Evolutionary conservation across 1,284 basidiomycete genomes (phyloP).

Genomic region (Coniferiporia sulphurascens): DNA sequence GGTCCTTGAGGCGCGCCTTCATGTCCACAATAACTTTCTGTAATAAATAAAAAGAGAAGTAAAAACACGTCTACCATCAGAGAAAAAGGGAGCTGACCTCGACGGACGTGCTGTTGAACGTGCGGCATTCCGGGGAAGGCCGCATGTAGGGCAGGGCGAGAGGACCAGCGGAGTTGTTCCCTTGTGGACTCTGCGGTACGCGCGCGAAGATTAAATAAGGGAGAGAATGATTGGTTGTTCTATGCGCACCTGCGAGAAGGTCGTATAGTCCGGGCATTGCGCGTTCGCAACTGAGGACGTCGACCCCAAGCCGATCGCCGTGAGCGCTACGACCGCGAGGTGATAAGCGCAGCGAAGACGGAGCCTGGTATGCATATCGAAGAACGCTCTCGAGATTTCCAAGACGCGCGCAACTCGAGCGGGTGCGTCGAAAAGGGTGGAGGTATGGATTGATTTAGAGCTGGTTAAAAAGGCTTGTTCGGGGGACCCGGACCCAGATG

Average conservation of each 20-base stretch:
- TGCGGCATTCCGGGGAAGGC: slow-evolving; percentile 59
- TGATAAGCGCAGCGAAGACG: not conserved
- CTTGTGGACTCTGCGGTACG: slow-evolving; percentile 46
- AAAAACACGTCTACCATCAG: not conserved
- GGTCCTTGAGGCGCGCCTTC: slow-evolving; percentile 64
- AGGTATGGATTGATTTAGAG: no score
- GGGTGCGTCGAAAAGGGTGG: no score
- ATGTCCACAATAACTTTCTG: slow-evolving; percentile 67
- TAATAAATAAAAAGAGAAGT: not conserved
- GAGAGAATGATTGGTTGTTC: not conserved
- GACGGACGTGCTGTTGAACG: slow-evolving; percentile 67
- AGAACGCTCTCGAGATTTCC: not conserved
- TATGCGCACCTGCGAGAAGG: slow-evolving; percentile 45
- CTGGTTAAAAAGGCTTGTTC: no score
- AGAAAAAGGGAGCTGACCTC: slow-evolving; percentile 40
- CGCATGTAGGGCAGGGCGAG: slow-evolving; percentile 67
- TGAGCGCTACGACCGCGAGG: not conserved
- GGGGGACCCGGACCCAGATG: no score
- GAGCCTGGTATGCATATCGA: not conserved
- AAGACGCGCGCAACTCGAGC: no score
- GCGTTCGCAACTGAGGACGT: not conserved
- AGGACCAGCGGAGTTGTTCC: slow-evolving; percentile 51
- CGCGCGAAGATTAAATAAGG: not conserved
- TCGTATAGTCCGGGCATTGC: slow-evolving; percentile 56
- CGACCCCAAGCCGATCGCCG: not conserved